Conservation (phyloP, 768 basidiomycete species). For the Tylopilus rubrobrunneus region DNA sequence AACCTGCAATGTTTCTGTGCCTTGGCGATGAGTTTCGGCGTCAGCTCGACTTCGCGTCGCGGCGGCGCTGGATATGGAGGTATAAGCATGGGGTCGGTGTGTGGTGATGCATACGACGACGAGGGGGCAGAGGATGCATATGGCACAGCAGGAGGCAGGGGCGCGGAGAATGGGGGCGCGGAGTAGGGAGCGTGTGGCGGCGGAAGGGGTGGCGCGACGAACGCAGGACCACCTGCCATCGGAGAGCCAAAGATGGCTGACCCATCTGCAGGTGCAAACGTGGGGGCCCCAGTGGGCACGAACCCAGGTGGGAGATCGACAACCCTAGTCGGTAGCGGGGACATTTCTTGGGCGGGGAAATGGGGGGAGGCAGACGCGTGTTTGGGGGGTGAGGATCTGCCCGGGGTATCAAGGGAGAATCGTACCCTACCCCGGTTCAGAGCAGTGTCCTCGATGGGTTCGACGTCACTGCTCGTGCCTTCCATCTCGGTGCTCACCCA, state of each 20-base stretch:
- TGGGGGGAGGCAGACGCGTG: conserved; percentile 10
- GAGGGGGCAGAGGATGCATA: conserved; percentile 1
- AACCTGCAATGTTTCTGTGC: conserved; percentile 90
- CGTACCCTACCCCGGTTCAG: conserved; percentile 13
- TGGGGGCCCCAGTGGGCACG: conserved; percentile 22
- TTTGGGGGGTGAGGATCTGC: conserved; percentile 11
- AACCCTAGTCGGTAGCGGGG: conserved; percentile 16
- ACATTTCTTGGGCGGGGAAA: conserved; percentile 5
- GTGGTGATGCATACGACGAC: background rate
- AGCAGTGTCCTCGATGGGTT: conserved; percentile 18
- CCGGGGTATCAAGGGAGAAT: conserved; percentile 18
- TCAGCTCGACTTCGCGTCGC: conserved; percentile 41
- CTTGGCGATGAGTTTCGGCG: conserved; percentile 62
- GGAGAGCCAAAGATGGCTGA: conserved; percentile 9
- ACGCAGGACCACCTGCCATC: conserved; percentile 1
- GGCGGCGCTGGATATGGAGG: conserved; percentile 23
- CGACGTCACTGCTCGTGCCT: conserved; percentile 25
- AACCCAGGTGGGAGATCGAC: conserved; percentile 27
- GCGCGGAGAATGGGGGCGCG: conserved; percentile 7
- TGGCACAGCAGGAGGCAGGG: conserved; percentile 15
- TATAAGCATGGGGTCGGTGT: conserved; percentile 6
- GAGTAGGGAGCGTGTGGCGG: conserved; percentile 11
- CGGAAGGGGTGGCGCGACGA: conserved; percentile 16
- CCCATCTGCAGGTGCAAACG: conserved; percentile 12
- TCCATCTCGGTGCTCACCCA: conserved; percentile 47